Conservation (phyloP, 768 basidiomycete species). For the Lactarius evosmus region DNA sequence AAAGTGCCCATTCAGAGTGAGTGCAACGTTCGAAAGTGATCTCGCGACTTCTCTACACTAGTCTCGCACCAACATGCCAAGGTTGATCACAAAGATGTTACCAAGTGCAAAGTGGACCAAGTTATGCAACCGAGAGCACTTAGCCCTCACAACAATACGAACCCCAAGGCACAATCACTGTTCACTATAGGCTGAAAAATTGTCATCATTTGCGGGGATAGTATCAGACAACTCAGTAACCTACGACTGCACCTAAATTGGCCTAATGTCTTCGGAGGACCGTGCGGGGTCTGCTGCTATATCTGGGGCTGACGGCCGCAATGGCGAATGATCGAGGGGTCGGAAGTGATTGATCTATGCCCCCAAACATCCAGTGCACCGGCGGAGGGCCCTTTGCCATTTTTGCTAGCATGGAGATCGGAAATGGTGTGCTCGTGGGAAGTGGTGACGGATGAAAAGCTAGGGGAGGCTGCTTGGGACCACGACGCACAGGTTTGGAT, state of each 20-base stretch:
- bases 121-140: neutral
- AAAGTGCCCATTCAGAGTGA: too few relatives aligned
- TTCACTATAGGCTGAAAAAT: neutral
- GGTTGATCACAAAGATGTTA: neutral
- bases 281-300: neutral
- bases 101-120: too few relatives aligned
- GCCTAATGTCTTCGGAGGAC: neutral
- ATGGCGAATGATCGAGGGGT: neutral
- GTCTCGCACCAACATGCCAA: too few relatives aligned
- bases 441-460: neutral
- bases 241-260: neutral
- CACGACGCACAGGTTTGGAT: neutral
- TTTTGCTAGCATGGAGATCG: neutral
- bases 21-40: neutral
- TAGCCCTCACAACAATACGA: neutral
- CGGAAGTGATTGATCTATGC: neutral
- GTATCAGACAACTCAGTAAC: neutral
- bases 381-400: neutral
- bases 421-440: neutral
- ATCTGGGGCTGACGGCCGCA: neutral
- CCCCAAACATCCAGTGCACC: neutral
- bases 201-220: neutral
- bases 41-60: neutral
- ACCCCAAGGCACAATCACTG: neutral
- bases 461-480: neutral